phyloP scores from a whole-genome alignment of 73 alveolate genomes.

The Paramecium sonneborni region DNA sequence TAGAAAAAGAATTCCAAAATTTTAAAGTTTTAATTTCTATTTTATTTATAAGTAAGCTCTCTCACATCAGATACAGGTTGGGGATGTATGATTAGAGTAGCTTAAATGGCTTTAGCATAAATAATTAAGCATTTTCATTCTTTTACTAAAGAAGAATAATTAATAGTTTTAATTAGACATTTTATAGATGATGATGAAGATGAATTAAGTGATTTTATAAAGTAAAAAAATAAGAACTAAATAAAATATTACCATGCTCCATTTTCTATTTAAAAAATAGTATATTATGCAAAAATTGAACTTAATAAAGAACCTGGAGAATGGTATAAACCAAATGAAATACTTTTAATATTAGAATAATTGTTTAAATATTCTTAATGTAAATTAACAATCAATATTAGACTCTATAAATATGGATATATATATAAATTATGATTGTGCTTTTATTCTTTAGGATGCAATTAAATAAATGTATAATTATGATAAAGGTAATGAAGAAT shows the following conservation, averaged over 20 bases:
- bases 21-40: not conserved
- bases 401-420: not conserved
- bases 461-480: not conserved
- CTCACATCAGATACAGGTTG: constrained; percentile 16
- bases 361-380: not conserved
- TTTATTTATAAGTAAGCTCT: not conserved
- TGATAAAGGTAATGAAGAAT: not conserved
- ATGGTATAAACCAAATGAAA: constrained; percentile 9
- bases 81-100: constrained; percentile 20
- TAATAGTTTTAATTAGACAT: not conserved
- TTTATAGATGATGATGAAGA: not conserved
- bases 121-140: not conserved
- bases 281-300: not conserved
- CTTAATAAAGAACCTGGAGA: not conserved
- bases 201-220: not conserved
- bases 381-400: not conserved
- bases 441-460: not conserved
- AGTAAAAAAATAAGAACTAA: not conserved
- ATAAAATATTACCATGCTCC: not conserved
- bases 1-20: not conserved
- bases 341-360: not conserved
- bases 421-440: not conserved
- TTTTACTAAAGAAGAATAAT: not conserved
- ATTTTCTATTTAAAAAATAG: not conserved
- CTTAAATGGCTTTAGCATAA: not conserved